Base-by-base conservation (phyloP, 2,329 filamentous ascomycete genomes). In the Thelonectria blattea region DNA sequence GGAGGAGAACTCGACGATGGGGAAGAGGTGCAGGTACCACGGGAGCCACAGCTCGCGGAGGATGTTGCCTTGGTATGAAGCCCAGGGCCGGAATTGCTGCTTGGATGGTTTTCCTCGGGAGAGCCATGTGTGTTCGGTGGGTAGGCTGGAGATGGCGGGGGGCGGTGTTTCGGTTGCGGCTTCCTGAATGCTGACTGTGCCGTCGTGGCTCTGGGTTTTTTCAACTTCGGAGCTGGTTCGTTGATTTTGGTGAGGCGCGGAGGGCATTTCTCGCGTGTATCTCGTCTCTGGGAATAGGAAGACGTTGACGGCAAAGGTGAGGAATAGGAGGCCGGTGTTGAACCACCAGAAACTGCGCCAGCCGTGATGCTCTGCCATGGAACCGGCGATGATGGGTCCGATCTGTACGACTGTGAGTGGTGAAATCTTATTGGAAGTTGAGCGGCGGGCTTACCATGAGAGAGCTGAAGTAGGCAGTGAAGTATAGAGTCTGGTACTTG, bases 11-110 rank as follows among this genome's bases (percentile, higher is more conserved):
- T 60, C 58, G 3, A 60, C 58, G 17, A 60, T 52, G 12, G 58
- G 52, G 32, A 52, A 60, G 9, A 60, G 27, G 24, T 56, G 58
- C 5, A 56, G 52, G 22, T 56, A 60, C 58, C 52, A 60, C 0
- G 58, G 58, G 1, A 60, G 52, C 58, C 52, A 60, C 24, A 60
- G 58, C 34, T 60, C 58, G 32, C 58, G 58, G 3, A 60, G 11
- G n/a, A 54, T 32, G 20, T 54, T 51, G 3, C 56, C 56, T n/a
- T 54, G 56, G n/a, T 59, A 59, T 6, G 34, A 12, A 5, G 45
- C 56, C 56, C 56, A 59, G 30, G 56, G 56, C 1, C 5, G 2
- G 12, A 59, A 59, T 1, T 59, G 51, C 27, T 54, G 54, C 45
- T 59, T 59, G 24, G 56, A 59, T n/a, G 56, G 56, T 7, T 59